A percentile compares a stretch with the other conserved stretches of the same genome.
phyloP scores from a whole-genome alignment of 2,329 filamentous ascomycete genomes.

The Magnaporthales sp. region DNA sequence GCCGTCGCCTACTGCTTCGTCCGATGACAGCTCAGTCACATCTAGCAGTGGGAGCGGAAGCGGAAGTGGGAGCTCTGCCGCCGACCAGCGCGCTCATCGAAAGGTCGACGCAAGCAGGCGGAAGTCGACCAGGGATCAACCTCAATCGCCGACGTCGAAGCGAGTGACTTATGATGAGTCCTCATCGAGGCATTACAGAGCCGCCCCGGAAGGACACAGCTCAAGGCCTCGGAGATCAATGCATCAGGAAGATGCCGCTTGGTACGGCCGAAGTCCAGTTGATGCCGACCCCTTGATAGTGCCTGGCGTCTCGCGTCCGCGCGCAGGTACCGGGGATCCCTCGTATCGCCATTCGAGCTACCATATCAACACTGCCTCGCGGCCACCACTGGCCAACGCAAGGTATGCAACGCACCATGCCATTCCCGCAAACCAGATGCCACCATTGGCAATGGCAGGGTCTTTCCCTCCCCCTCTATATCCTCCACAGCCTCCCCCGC shows the following conservation, averaged over 20 bases:
- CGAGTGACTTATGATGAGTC: slow-evolving; percentile 8
- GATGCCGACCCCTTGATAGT: slow-evolving; percentile 19
- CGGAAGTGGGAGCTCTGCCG: neutral
- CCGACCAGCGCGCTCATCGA: slow-evolving; percentile 11
- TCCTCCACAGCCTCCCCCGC: slow-evolving; percentile 14
- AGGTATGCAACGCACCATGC: slow-evolving; percentile 16
- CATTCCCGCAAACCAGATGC: slow-evolving; percentile 15
- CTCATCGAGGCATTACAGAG: slow-evolving; percentile 29
- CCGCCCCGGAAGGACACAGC: slow-evolving; percentile 19
- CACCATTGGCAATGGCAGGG: slow-evolving; percentile 13
- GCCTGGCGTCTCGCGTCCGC: slow-evolving; percentile 25
- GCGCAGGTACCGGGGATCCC: slow-evolving; percentile 22
- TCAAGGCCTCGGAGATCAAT: slow-evolving; percentile 17
- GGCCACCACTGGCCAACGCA: slow-evolving; percentile 26
- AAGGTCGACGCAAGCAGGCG: slow-evolving; percentile 12
- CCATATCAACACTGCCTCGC: slow-evolving; percentile 21
- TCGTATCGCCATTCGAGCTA: slow-evolving; percentile 24
- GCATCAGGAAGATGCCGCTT: slow-evolving; percentile 25
- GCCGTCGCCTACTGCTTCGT: neutral
- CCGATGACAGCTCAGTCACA: neutral
- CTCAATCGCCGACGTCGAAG: neutral
- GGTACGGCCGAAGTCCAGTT: slow-evolving; percentile 24
- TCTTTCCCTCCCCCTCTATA: slow-evolving; percentile 20
- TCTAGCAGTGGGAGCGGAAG: slow-evolving; percentile 1
- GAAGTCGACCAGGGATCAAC: slow-evolving; percentile 17